Evolutionary conservation across 805 yeast genomes (phyloP).

Genomic region (Candida silvicultrix): DNA sequence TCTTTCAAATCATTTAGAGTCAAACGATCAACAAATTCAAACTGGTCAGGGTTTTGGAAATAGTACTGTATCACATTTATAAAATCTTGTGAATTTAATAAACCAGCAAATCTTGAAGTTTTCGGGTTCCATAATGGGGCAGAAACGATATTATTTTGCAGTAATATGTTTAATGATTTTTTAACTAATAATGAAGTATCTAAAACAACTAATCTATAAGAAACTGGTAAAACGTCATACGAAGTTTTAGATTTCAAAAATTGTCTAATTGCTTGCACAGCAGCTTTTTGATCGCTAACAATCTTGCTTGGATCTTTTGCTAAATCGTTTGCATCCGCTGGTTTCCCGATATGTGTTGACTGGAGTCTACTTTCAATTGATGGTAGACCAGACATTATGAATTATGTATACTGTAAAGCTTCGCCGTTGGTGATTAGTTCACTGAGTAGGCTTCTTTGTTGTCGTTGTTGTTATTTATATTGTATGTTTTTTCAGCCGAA

Average conservation of each 20-base stretch:
- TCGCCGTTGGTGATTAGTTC: no score
- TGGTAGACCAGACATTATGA: slow-evolving; percentile 11
- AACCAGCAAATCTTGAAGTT: slow-evolving; percentile 87
- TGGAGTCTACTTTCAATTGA: slow-evolving; percentile 19
- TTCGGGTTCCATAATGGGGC: slow-evolving; percentile 96
- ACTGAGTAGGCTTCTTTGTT: neutral
- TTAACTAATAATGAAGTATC: slow-evolving; percentile 89
- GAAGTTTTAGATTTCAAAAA: slow-evolving; percentile 89
- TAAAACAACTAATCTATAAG: slow-evolving; percentile 85
- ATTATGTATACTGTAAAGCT: no score
- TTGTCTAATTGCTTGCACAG: slow-evolving; percentile 73
- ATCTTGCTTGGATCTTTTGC: slow-evolving; percentile 4
- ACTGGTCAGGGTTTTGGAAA: slow-evolving; percentile 81
- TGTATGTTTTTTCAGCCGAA: no score
- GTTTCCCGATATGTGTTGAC: slow-evolving; percentile 14
- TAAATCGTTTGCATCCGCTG: neutral
- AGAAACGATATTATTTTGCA: slow-evolving; percentile 91
- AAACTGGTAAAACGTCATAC: slow-evolving; percentile 94
- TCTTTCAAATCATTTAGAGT: slow-evolving; percentile 81
- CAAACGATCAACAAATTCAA: slow-evolving; percentile 79
- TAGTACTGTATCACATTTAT: slow-evolving; percentile 93
- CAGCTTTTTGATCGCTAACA: slow-evolving; percentile 45
- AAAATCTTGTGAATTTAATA: slow-evolving; percentile 86
- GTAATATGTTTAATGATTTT: slow-evolving; percentile 79
- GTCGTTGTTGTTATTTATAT: neutral